Evolutionary conservation across 805 yeast genomes (phyloP), one percentile per base, ranked within the genome.

Genomic region (Candida coquimbonensis): DNA sequence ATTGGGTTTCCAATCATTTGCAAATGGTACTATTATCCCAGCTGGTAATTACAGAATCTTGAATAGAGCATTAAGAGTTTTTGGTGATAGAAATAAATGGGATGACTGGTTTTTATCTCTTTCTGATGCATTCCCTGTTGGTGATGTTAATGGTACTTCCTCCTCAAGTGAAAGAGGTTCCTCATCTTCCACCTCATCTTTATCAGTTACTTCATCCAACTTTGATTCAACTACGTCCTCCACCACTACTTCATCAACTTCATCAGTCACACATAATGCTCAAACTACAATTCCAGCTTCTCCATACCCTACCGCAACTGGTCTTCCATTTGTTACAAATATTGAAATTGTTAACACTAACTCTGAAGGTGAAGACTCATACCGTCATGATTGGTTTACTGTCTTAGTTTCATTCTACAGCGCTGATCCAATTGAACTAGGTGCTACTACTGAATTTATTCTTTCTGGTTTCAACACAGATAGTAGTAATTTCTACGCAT

Each of bases 131-230:
- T 48, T 50, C 25, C 29, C 11, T 9, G 31, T 44, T 33, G 42
- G 39, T 34, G 36, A 32, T 19, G 16, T 38, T 4, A 25, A 21
- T 13, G 42, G 19, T 33, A 36, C 43, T 5, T n/a, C 38, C 9
- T 13, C 41, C 9, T 31, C 40, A 12, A 36, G 27, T 14, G 21
- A 11, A 13, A 24, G 29, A 24, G 38, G 1, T 72, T 63, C 78
- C 73, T 58, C 83, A 71, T 51, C 43, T 5, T 33, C 35, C 5
- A 33, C 35, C 2, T 9, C 17, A 7, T n/a, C 35, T n/a, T 17
- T 3, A 33, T 7, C 17, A 33, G n/a, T 39, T 17, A 17, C 40
- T 5, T 24, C 29, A 12, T 7, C 40, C 16, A 21, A 21, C 24
- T 5, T 21, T 3, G 24, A 21, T 21, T 29, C 32, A 29, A 29